phyloP scores from a whole-genome alignment of 164 flowering plant species.

The Magnolia sinica region DNA sequence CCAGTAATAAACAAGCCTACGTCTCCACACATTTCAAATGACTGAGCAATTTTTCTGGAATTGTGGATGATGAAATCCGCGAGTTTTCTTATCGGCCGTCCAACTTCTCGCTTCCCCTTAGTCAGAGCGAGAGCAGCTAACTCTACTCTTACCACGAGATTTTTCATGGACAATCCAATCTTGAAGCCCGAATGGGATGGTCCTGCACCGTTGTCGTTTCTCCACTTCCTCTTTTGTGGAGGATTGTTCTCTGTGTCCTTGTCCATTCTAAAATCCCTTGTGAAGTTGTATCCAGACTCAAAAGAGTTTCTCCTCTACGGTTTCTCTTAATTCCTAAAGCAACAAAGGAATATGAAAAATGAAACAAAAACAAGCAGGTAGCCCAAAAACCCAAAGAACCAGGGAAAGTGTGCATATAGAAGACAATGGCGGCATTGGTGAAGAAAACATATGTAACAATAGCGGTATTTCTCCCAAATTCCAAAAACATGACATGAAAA shows the following conservation, averaged over 20 bases:
- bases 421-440: no score
- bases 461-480: no score
- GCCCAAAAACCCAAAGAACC: no score
- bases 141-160: conserved; percentile 54
- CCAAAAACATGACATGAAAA: no score
- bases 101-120: conserved; percentile 29
- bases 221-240: conserved; percentile 23
- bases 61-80: conserved; percentile 67
- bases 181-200: conserved; percentile 20
- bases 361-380: no score
- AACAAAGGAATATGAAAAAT: background rate
- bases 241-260: background rate
- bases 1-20: conserved; percentile 64
- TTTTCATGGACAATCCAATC: conserved; percentile 39
- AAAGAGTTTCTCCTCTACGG: background rate
- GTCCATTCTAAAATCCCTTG: conserved; percentile 9
- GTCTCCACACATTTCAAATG: conserved; percentile 70
- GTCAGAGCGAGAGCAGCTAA: conserved; percentile 58
- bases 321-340: conserved; percentile 16
- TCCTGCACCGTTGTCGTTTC: conserved; percentile 10
- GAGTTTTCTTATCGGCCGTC: conserved; percentile 59
- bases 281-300: conserved; percentile 4
- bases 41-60: conserved; percentile 46
- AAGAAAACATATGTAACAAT: no score
- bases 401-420: no score